Evolutionary conservation across 73 alveolate genomes (phyloP).

Genomic region (Paramecium primaurelia): DNA sequence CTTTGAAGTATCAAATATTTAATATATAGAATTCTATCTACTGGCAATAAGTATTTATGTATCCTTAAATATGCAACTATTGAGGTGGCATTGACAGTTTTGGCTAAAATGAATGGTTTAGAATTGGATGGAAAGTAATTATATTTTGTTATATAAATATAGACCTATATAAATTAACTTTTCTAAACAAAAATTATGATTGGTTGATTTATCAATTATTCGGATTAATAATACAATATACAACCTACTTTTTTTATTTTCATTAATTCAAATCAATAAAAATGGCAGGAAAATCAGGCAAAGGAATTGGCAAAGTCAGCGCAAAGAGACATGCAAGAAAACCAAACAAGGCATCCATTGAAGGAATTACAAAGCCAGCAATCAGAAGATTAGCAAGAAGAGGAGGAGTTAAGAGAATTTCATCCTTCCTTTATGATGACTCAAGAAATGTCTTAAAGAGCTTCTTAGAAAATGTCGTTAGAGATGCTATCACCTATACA

Average conservation of each 20-base stretch:
- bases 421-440: constrained; percentile 82
- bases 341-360: constrained; percentile 73
- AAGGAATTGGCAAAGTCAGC: constrained; percentile 72
- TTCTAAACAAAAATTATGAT: constrained; percentile 32
- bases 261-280: constrained; percentile 23
- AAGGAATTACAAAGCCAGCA: constrained; percentile 88
- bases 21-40: neutral
- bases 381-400: constrained; percentile 93
- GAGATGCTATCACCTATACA: constrained; percentile 81
- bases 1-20: neutral
- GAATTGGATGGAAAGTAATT: constrained; percentile 42
- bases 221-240: neutral
- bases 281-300: constrained; percentile 71
- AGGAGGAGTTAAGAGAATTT: constrained; percentile 91
- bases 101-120: constrained; percentile 6
- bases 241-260: neutral
- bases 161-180: constrained; percentile 13
- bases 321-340: constrained; percentile 76
- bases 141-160: neutral
- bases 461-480: constrained; percentile 78
- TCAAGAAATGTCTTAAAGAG: constrained; percentile 76
- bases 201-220: constrained; percentile 24
- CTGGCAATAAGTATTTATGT: neutral
- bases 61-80: neutral
- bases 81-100: constrained; percentile 39